A percentile compares a stretch with the other conserved stretches of the same genome.
Evolutionary conservation across 768 basidiomycete species (phyloP).

Genomic region (Mycena indigotica): DNA sequence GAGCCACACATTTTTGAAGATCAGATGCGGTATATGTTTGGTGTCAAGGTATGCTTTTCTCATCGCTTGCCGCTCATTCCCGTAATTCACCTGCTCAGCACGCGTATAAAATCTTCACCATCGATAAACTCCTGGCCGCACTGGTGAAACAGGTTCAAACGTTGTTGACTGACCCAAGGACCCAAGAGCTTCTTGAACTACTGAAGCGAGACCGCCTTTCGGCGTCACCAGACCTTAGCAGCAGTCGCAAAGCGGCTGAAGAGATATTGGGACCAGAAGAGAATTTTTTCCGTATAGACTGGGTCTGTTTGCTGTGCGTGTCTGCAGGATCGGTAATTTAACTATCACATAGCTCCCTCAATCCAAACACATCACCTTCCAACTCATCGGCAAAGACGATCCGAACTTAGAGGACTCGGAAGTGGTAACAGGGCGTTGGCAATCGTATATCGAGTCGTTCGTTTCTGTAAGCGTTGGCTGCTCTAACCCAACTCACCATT

Average conservation of each 20-base stretch:
- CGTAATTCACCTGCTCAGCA: conserved; percentile 42
- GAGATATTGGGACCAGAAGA: conserved; percentile 75
- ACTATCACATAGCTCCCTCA: conserved; percentile 54
- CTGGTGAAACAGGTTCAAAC: conserved; percentile 89
- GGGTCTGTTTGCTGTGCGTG: no score
- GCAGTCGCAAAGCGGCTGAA: conserved; percentile 66
- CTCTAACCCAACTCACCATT: neutral
- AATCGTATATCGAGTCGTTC: conserved; percentile 76
- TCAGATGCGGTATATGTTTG: conserved; percentile 84
- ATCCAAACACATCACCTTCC: conserved; percentile 67
- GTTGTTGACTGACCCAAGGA: conserved; percentile 67
- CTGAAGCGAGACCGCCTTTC: conserved; percentile 70
- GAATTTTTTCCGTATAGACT: conserved; percentile 78
- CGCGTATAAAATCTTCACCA: conserved; percentile 87
- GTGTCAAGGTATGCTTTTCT: conserved; percentile 59
- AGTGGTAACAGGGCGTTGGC: conserved; percentile 76
- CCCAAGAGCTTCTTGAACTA: conserved; percentile 71
- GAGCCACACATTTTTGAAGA: conserved; percentile 90
- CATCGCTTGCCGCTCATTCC: neutral
- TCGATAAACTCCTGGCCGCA: conserved; percentile 87
- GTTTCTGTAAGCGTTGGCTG: conserved; percentile 55
- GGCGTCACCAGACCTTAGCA: conserved; percentile 62
- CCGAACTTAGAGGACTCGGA: conserved; percentile 75
- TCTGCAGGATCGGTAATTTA: neutral
- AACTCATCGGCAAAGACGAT: conserved; percentile 80